These are phyloP conservation scores for Nissolia schottii DNA, from an alignment of 306 rosid species.

Conservation along the genomic window DNA sequence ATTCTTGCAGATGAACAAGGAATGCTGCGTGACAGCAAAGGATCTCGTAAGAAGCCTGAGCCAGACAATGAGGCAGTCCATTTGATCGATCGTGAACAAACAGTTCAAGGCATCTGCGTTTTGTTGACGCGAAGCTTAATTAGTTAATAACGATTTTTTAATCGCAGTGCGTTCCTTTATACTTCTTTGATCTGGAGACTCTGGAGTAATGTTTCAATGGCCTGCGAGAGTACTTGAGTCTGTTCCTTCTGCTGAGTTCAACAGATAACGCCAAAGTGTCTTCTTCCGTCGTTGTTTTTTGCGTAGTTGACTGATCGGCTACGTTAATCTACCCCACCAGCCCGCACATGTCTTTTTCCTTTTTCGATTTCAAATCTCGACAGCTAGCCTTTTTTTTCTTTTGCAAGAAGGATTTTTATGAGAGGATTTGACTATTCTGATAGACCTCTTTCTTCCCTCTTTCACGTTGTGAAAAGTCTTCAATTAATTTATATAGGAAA, in stretches of 20 bases:
- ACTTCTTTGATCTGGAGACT: neutral
- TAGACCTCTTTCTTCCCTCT: conserved; percentile 23
- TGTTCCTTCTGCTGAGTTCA: neutral
- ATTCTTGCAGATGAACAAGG: conserved; percentile 57
- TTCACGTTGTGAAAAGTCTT: conserved; percentile 13
- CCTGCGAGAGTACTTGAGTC: conserved; percentile 3
- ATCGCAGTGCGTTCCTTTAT: neutral
- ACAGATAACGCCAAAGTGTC: conserved; percentile 2
- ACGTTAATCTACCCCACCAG: conserved; percentile 24
- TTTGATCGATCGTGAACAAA: neutral
- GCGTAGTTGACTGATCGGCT: conserved; percentile 37
- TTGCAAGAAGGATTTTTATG: conserved; percentile 22
- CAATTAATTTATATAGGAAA: neutral
- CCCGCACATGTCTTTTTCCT: no score
- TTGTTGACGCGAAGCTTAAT: neutral
- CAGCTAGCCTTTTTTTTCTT: neutral
- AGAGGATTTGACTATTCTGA: conserved; percentile 35
- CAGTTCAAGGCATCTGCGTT: neutral
- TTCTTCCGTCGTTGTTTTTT: conserved; percentile 30
- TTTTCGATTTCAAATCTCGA: neutral
- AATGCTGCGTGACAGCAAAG: conserved; percentile 42
- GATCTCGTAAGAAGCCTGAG: conserved; percentile 51
- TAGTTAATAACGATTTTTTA: neutral
- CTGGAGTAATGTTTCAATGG: neutral
- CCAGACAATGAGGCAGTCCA: conserved; percentile 35